Base-by-base conservation (phyloP, 148 eudicot genomes). In the Chenopodium quinoa region DNA sequence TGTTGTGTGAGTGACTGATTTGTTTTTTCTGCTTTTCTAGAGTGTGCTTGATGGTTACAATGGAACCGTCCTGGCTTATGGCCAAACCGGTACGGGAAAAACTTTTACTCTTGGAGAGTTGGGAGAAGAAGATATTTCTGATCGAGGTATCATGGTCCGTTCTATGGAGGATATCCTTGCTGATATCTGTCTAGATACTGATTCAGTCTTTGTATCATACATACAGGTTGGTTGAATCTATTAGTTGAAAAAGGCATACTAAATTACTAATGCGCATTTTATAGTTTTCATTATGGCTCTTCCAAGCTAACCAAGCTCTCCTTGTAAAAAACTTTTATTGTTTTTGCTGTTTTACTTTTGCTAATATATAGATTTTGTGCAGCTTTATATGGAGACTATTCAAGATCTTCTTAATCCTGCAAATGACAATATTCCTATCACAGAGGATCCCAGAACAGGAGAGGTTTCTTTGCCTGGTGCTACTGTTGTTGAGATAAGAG, bases 51-150 rank as follows among this genome's bases (percentile, higher is more conserved):
- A 91, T 71, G 99, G 99, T 79, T 97, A 97, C 88, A 97, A 97
- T 86, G 99, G 99, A 86, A 97, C 99, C 44, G 94, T 97, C 76
- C 90, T 97, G 93, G 99, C 98, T 68, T 97, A 97, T 89, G 99
- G 99, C 75, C 99, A 97, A 86, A 97, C 99, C 22, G 99, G 99
- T 73, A 97, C 99, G 1, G 99, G 99, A 63, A 97, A 97, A 86
- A 97, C 99, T 37, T 93, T 86, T 82, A 97, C 99, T 75, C 97
- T 97, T 80, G 99, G 98, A 82, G 90, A 91, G 86, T 86, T 97
- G 66, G 99, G 99, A 71, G 99, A 92, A 56, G 94, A 91, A 86
- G 99, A 94, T 81, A 87, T 90, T 81, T 90, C 99, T 81, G 90
- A 90, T 74, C 92, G 99, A 85, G 99, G 99, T 60, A 97, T 97